These are phyloP conservation scores for Ustilago loliicola DNA, from an alignment of 1,284 basidiomycete species.

Conservation along the genomic window DNA sequence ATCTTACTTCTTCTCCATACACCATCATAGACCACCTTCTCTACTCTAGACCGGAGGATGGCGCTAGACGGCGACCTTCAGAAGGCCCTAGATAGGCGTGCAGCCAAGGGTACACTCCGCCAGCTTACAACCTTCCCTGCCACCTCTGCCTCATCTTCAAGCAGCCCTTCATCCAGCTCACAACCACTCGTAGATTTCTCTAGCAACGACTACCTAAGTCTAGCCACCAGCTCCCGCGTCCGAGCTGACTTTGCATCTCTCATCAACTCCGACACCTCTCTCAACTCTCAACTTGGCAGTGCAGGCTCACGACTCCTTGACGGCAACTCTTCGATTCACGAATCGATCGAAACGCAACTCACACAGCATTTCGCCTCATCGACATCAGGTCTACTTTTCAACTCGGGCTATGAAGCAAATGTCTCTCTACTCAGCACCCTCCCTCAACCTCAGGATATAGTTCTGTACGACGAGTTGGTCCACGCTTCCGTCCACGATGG, in stretches of 20 bases:
- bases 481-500: conserved; percentile 95
- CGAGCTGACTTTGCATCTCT: conserved; percentile 41
- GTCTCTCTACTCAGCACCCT: conserved; percentile 86
- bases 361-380: conserved; percentile 54
- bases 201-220: conserved; percentile 93
- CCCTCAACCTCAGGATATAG: conserved; percentile 82
- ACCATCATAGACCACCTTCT: background rate
- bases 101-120: conserved; percentile 58
- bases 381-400: conserved; percentile 83
- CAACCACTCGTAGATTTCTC: conserved; percentile 77
- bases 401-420: conserved; percentile 95
- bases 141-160: conserved; percentile 23
- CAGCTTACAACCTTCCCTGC: conserved; percentile 50
- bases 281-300: conserved; percentile 75
- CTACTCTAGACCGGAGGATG: background rate
- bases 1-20: background rate
- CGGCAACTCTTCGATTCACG: conserved; percentile 74
- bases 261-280: conserved; percentile 16
- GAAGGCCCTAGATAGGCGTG: conserved; percentile 53
- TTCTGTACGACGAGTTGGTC: conserved; percentile 88
- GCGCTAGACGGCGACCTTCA: conserved; percentile 63
- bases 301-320: conserved; percentile 91
- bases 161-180: background rate
- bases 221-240: conserved; percentile 77
- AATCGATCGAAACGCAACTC: conserved; percentile 57